Evolutionary conservation across 345 rosid genomes (phyloP), one percentile per base, ranked within the genome.

Genomic region (Eutrema japonicum): DNA sequence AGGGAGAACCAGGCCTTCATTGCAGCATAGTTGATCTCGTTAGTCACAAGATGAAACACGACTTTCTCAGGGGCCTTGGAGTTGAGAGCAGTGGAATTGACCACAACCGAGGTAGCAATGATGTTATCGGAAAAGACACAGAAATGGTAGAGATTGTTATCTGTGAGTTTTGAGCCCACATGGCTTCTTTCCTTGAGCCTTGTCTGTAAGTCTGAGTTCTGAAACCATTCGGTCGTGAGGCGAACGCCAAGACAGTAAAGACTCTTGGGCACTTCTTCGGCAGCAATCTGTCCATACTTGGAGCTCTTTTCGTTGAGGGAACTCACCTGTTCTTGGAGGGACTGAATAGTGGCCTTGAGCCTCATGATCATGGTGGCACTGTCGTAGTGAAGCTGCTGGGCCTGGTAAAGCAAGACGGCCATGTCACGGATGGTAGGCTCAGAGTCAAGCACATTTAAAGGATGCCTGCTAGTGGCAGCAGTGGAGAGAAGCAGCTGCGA

Each of bases 341-440:
- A 60, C 80, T 93, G 98, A 62, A 93, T 82, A 14, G 85, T 84
- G 70, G 96, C 96, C 85, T 89, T 90, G 52, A 93, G 80, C 77
- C 93, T 81, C 98, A 89, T 90, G 75, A 93, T 89, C 96, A 93
- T 93, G 14, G 98, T 93, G 47, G 98, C 86, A 50, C 96, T 87
- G 73, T 93, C 98, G 64, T 93, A 90, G 65, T 88, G 98, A 69
- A 88, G 80, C 77, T 86, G 93, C 79, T 90, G 98, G 11, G 96
- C 96, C 77, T 93, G 96, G 83, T 80, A 82, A 40, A 93, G 89
- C 79, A 93, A 58, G 76, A 90, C 76, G 55, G 98, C 96, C 98
- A 90, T 88, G 59, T 93, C 96, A 22, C 76, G 93, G 42, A 90
- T 73, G 36, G 90, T 92, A 68, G 90, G 70, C 57, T 87, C 98